Base-by-base conservation (phyloP, 768 basidiomycete species). In the Kwoniella sp. region DNA sequence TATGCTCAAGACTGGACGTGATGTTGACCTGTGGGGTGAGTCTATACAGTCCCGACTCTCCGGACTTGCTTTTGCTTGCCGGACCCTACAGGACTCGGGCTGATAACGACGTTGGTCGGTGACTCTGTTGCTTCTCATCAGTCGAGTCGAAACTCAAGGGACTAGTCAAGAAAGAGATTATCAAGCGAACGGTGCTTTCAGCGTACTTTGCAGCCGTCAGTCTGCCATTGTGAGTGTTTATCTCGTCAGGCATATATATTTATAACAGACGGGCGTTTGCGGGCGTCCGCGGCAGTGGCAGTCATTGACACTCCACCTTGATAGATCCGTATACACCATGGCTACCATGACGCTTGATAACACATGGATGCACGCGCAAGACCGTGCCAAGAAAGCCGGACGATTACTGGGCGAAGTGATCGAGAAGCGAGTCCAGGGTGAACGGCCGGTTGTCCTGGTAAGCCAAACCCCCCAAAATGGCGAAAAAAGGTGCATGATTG, bases 311-410 rank as follows among this genome's bases (percentile, higher is more conserved):
- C n/a, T n/a, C n/a, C n/a, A n/a, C n/a, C n/a, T n/a, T n/a, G 5
- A 17, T 48, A 79, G 77, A 58, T 71, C 76, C 8, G 75, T 76
- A 0, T 79, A 81, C 65, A 64, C 61, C 13, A 77, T 79, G 76
- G 77, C 80, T 1, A 73, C 74, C 0, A 76, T 77, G 70, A 60
- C 68, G 0, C 66, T 80, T 21, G 80, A 81, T 55, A 81, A 81
- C 55, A 73, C 74, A 2, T 79, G 76, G 73, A 76, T 77, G 52
- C 77, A 77, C 47, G 70, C 69, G n/a, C 72, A 80, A 67, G 83
- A 84, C 63, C 75, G 81, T 36, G 82, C 83, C 0, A 73, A 72
- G 55, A 83, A 83, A 62, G 83, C 83, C 0, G 83, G 83, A 9
- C 57, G 78, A 8, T 59, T 84, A 1, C 76, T 84, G 6, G 83